Conservation (phyloP, 2,329 filamentous ascomycete species). For the Penicillium sp. region DNA sequence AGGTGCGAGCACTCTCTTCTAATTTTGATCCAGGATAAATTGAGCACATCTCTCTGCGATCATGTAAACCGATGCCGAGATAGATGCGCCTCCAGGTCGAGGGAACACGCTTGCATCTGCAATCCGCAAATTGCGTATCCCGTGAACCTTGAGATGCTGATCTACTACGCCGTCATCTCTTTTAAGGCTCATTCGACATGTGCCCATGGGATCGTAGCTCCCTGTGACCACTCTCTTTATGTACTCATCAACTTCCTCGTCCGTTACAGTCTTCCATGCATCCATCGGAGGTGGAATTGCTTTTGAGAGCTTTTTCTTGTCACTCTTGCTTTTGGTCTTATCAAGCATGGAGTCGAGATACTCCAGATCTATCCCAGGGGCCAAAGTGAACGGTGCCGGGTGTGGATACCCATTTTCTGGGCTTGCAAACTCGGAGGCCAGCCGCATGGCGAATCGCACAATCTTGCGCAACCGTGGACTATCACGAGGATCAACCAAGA, state of each 20-base stretch:
- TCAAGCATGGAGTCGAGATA: constrained; percentile 1
- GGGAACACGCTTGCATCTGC: constrained; percentile 6
- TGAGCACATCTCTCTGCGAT: constrained; percentile 3
- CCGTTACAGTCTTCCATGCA: constrained; percentile 1
- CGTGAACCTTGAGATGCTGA: not conserved
- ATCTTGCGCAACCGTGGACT: not conserved
- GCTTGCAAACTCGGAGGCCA: constrained; percentile 1
- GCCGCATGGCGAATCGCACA: constrained; percentile 3
- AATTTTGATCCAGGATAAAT: not conserved
- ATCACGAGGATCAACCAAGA: not conserved
- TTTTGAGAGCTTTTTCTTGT: not conserved
- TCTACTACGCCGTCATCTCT: constrained; percentile 4
- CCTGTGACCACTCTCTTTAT: constrained; percentile 1
- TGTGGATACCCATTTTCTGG: constrained; percentile 1
- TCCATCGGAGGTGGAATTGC: not conserved
- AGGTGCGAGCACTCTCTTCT: not conserved
- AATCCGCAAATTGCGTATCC: constrained; percentile 3
- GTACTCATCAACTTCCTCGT: constrained; percentile 1
- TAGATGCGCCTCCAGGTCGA: not conserved
- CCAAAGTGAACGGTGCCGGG: not conserved
- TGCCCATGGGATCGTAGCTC: constrained; percentile 4
- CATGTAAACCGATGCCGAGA: constrained; percentile 4
- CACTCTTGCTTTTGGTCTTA: not conserved
- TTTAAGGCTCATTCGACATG: constrained; percentile 2
- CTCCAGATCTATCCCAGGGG: not conserved